A percentile compares a stretch with the other conserved stretches of the same genome.
These are phyloP conservation scores for Coemansia sp. DNA, from an alignment of 192 early-diverging fungal genomes.

Conservation along the genomic window DNA sequence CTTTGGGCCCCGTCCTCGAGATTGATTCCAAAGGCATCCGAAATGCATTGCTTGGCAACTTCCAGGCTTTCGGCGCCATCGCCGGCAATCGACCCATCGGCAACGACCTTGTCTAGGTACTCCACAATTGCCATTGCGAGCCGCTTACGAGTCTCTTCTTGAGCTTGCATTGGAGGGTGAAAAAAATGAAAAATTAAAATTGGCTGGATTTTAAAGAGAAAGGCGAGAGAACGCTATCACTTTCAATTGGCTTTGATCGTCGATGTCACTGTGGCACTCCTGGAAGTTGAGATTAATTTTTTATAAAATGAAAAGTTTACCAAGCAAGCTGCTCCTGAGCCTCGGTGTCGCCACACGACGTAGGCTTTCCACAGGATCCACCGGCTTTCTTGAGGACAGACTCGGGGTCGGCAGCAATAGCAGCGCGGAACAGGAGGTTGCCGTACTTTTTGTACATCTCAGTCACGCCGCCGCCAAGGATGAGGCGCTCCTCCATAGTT, in stretches of 20 bases:
- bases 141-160: slow-evolving; percentile 25
- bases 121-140: slow-evolving; percentile 49
- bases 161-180: background rate
- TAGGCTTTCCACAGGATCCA: slow-evolving; percentile 44
- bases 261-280: too few species aligned
- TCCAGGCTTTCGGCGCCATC: slow-evolving; percentile 53
- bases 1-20: slow-evolving; percentile 64
- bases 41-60: slow-evolving; percentile 93
- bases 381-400: slow-evolving; percentile 48
- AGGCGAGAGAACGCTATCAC: too few species aligned
- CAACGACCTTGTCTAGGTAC: slow-evolving; percentile 49
- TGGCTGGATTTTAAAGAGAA: too few species aligned
- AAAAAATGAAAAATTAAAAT: background rate
- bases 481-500: slow-evolving; percentile 72
- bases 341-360: slow-evolving; percentile 40
- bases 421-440: slow-evolving; percentile 69
- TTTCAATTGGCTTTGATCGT: too few species aligned
- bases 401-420: slow-evolving; percentile 62
- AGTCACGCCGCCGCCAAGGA: slow-evolving; percentile 71
- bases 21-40: slow-evolving; percentile 91
- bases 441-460: slow-evolving; percentile 80
- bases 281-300: too few species aligned
- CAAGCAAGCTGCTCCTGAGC: slow-evolving; percentile 48
- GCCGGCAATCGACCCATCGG: slow-evolving; percentile 30
- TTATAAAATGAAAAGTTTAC: too few species aligned